Evolutionary conservation across 2,329 filamentous ascomycete species (phyloP).

Genomic region (Alternaria longipes): DNA sequence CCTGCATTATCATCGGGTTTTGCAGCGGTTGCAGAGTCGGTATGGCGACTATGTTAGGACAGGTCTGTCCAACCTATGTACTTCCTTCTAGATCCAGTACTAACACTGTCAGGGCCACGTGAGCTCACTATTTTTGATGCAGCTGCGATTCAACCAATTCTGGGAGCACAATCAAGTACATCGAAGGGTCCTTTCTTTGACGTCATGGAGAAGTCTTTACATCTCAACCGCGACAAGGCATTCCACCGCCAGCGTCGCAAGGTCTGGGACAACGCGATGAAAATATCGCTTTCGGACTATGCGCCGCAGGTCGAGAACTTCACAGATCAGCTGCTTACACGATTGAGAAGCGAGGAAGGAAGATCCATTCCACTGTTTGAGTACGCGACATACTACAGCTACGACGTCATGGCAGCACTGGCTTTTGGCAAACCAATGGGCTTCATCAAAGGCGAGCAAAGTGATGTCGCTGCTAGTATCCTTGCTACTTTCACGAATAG

Average conservation of each 20-base stretch:
- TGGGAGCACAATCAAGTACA: slow-evolving; percentile 33
- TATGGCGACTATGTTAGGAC: slow-evolving; percentile 41
- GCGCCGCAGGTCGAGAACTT: slow-evolving; percentile 33
- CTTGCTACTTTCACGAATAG: slow-evolving; percentile 46
- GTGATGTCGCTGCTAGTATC: slow-evolving; percentile 29
- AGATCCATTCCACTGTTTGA: slow-evolving; percentile 50
- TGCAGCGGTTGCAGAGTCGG: slow-evolving; percentile 30
- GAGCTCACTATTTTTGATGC: slow-evolving; percentile 38
- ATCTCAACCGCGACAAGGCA: slow-evolving; percentile 37
- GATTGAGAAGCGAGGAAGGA: slow-evolving; percentile 28
- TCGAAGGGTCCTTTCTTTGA: slow-evolving; percentile 40
- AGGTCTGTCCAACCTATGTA: slow-evolving; percentile 17
- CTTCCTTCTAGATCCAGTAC: background rate
- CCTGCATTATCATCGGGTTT: slow-evolving; percentile 27
- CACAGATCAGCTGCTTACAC: slow-evolving; percentile 33
- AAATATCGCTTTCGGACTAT: slow-evolving; percentile 35
- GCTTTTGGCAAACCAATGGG: slow-evolving; percentile 56
- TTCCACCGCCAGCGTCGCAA: slow-evolving; percentile 39
- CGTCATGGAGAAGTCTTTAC: slow-evolving; percentile 32
- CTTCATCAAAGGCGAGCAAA: slow-evolving; percentile 48
- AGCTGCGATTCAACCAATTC: slow-evolving; percentile 31
- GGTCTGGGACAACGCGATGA: slow-evolving; percentile 44
- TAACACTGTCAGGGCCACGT: slow-evolving; percentile 28
- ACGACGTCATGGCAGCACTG: slow-evolving; percentile 58
- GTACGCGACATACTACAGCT: slow-evolving; percentile 55